Evolutionary conservation across 2,329 filamentous ascomycete species (phyloP).

Genomic region (Diaporthe sp.): DNA sequence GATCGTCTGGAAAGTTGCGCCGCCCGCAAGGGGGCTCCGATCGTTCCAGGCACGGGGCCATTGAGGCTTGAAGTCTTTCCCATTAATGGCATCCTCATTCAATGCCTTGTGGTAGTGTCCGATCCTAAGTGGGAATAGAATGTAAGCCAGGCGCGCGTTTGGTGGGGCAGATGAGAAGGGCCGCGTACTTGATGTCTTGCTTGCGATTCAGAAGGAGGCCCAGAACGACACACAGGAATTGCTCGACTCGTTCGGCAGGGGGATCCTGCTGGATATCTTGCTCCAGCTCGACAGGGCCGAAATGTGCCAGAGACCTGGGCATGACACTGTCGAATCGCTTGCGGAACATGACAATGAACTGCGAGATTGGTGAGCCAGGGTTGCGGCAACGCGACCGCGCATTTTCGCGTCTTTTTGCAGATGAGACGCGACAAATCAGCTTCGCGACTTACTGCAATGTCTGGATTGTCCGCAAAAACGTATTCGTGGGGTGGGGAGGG

Average conservation of each 20-base stretch:
- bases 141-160: slow-evolving; percentile 32
- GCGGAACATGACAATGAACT: slow-evolving; percentile 99
- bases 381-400: slow-evolving; percentile 59
- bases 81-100: slow-evolving; percentile 84
- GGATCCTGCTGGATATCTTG: slow-evolving; percentile 82
- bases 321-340: slow-evolving; percentile 93
- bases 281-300: slow-evolving; percentile 96
- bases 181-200: slow-evolving; percentile 94
- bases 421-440: slow-evolving; percentile 56
- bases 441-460: slow-evolving; percentile 84
- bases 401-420: slow-evolving; percentile 62
- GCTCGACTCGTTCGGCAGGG: slow-evolving; percentile 88
- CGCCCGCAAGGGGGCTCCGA: slow-evolving; percentile 85
- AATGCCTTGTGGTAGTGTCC: slow-evolving; percentile 94
- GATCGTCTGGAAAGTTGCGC: slow-evolving; percentile 86
- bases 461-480: slow-evolving; percentile 88
- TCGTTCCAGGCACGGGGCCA: slow-evolving; percentile 89
- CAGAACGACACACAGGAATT: slow-evolving; percentile 89
- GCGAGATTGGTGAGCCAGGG: slow-evolving; percentile 52
- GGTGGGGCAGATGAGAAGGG: slow-evolving; percentile 5
- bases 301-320: slow-evolving; percentile 86
- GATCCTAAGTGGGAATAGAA: slow-evolving; percentile 67
- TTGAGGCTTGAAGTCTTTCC: slow-evolving; percentile 80
- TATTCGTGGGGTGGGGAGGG: slow-evolving; percentile 93
- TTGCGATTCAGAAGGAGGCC: slow-evolving; percentile 94